phyloP scores from a whole-genome alignment of 345 rosid species.

The Draba incana region DNA sequence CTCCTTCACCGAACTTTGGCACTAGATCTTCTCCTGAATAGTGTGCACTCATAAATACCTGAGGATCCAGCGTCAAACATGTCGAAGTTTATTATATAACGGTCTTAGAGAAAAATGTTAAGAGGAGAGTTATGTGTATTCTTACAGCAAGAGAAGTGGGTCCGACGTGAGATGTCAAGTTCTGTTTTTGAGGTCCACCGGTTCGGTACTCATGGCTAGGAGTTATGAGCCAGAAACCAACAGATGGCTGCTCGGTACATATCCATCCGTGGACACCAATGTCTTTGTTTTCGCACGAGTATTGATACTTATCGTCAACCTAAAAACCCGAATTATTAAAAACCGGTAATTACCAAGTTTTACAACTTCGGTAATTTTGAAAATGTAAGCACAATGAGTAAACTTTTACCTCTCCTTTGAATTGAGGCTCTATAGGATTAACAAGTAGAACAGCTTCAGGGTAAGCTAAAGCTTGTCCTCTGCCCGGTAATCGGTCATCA shows the following conservation, averaged over 20 bases:
- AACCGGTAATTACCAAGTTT: background rate
- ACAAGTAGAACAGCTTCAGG: constrained; percentile 86
- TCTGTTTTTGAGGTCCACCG: constrained; percentile 84
- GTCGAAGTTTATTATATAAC: background rate
- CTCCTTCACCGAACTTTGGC: constrained; percentile 60
- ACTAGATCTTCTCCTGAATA: constrained; percentile 80
- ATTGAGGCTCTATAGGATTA: constrained; percentile 67
- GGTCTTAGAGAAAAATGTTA: background rate
- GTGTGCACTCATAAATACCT: constrained; percentile 89
- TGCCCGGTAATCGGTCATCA: constrained; percentile 63
- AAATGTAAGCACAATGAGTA: constrained; percentile 34
- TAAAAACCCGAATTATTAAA: constrained; percentile 20
- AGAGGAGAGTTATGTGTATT: background rate
- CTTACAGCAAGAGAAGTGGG: constrained; percentile 79
- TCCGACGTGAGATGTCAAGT: constrained; percentile 89
- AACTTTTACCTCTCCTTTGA: constrained; percentile 63
- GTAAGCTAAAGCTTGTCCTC: constrained; percentile 74
- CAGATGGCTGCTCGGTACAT: constrained; percentile 54
- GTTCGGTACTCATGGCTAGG: constrained; percentile 86
- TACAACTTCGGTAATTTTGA: background rate
- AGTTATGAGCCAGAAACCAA: constrained; percentile 92
- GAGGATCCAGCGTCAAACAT: background rate
- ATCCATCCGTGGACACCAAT: constrained; percentile 87
- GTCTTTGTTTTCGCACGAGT: constrained; percentile 76
- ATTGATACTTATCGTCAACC: constrained; percentile 96